These are phyloP conservation scores for Rhodomyrtus tomentosa DNA, from an alignment of 345 rosid genomes.

Conservation along the genomic window DNA sequence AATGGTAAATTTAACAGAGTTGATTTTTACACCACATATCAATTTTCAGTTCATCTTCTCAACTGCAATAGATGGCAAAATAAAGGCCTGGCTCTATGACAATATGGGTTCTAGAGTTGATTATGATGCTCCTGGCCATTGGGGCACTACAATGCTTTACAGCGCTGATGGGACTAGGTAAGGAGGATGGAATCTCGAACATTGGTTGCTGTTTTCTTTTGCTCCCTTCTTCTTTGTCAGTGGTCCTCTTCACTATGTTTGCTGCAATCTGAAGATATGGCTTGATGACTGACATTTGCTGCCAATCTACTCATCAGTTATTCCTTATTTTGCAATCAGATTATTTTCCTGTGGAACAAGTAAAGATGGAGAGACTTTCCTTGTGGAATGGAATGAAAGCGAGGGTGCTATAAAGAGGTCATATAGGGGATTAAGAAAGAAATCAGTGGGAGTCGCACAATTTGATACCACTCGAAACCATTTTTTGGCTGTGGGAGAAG, in stretches of 20 bases:
- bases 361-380: slow-evolving; percentile 72
- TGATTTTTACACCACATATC: background rate
- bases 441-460: slow-evolving; percentile 51
- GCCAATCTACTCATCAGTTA: background rate
- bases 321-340: slow-evolving; percentile 15
- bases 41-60: slow-evolving; percentile 65
- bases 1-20: background rate
- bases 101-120: slow-evolving; percentile 67
- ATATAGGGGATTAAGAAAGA: slow-evolving; percentile 60
- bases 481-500: slow-evolving; percentile 89
- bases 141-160: slow-evolving; percentile 76
- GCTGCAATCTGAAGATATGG: background rate
- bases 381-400: slow-evolving; percentile 95
- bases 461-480: slow-evolving; percentile 82
- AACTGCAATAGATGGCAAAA: slow-evolving; percentile 76
- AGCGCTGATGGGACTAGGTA: slow-evolving; percentile 64
- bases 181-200: background rate
- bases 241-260: background rate
- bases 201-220: background rate
- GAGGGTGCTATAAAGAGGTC: slow-evolving; percentile 82
- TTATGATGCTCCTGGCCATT: slow-evolving; percentile 77
- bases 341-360: slow-evolving; percentile 90
- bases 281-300: background rate
- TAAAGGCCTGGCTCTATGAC: slow-evolving; percentile 90
- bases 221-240: background rate